phyloP scores from a whole-genome alignment of 805 yeast species.

The Starmerella lactis-condensi region DNA sequence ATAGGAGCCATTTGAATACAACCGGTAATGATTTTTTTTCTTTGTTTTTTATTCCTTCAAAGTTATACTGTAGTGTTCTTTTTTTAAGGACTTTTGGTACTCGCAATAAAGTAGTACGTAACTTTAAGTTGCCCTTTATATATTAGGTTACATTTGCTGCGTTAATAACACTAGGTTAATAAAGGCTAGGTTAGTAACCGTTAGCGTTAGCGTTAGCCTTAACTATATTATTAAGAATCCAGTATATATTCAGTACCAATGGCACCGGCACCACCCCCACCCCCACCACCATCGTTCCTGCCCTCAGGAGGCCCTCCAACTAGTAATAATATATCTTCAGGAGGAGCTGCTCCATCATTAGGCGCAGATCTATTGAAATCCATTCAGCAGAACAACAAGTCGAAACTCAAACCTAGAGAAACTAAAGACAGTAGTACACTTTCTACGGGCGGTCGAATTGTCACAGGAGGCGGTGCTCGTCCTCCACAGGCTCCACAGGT shows the following conservation, averaged over 20 bases:
- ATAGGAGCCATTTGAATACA: no score
- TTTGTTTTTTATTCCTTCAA: no score
- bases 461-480: slow-evolving; percentile 15
- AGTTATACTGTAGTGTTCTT: no score
- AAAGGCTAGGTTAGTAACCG: no score
- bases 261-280: slow-evolving; percentile 23
- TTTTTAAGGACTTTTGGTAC: no score
- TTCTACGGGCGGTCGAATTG: slow-evolving; percentile 25
- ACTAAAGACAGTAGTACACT: slow-evolving; percentile 57
- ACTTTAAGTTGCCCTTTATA: no score
- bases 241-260: slow-evolving; percentile 4
- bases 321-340: slow-evolving; percentile 18
- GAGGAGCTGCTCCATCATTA: slow-evolving; percentile 16
- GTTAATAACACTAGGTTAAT: no score
- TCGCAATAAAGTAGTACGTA: no score
- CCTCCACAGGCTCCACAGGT: slow-evolving; percentile 8
- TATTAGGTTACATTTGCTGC: no score
- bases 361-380: slow-evolving; percentile 45
- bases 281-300: slow-evolving; percentile 20
- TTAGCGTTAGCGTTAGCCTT: no score
- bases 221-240: not conserved
- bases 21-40: no score
- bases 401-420: slow-evolving; percentile 35
- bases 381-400: slow-evolving; percentile 47
- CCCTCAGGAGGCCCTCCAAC: slow-evolving; percentile 18